phyloP scores from a whole-genome alignment of 331 rosid genomes.

The Saraca asoca region DNA sequence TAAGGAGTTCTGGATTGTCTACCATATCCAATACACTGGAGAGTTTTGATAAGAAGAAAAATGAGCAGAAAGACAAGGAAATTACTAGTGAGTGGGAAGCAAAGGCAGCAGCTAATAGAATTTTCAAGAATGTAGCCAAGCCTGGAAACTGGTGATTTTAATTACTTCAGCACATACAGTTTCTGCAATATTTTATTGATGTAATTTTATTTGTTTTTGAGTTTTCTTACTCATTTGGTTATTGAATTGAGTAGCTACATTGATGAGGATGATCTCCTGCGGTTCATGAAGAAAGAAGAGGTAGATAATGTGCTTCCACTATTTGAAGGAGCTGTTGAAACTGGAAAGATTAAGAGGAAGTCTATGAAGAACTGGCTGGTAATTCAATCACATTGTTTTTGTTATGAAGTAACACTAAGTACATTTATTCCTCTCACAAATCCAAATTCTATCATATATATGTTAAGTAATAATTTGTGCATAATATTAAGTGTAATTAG shows the following conservation, averaged over 20 bases:
- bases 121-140: slow-evolving; percentile 58
- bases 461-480: no score
- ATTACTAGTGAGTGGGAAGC: slow-evolving; percentile 65
- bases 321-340: slow-evolving; percentile 63
- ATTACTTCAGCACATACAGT: neutral
- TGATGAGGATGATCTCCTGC: slow-evolving; percentile 69
- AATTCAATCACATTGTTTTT: neutral
- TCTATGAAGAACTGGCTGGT: slow-evolving; percentile 70
- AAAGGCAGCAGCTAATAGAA: slow-evolving; percentile 52
- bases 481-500: no score
- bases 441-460: no score
- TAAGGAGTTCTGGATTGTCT: slow-evolving; percentile 47
- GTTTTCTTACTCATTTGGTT: slow-evolving; percentile 19
- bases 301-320: slow-evolving; percentile 55
- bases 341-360: slow-evolving; percentile 58
- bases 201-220: neutral
- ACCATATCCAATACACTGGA: slow-evolving; percentile 47
- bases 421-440: no score
- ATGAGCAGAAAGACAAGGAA: slow-evolving; percentile 43
- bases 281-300: slow-evolving; percentile 62
- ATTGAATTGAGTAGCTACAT: slow-evolving; percentile 47
- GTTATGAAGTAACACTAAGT: neutral
- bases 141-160: slow-evolving; percentile 48
- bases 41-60: slow-evolving; percentile 35
- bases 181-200: neutral